Base-by-base conservation (phyloP, 257 asterid genomes). In the Lithospermum erythrorhizon region DNA sequence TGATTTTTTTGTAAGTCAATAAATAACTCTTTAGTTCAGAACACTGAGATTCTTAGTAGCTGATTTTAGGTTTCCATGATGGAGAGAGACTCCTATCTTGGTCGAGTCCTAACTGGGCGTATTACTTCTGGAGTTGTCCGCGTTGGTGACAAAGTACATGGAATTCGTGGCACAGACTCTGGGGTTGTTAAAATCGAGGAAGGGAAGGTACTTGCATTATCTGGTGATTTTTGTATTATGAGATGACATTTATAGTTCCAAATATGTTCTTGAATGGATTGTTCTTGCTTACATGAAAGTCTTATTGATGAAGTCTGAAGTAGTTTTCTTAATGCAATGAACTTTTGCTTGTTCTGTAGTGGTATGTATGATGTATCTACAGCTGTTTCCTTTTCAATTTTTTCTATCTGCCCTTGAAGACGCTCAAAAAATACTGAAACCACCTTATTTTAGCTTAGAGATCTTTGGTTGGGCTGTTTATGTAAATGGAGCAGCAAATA, bases 21-120 rank as follows among this genome's bases (percentile, higher is more conserved):
- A n/a, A n/a, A n/a, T n/a, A n/a, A 11, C 49, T 41, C 18, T 35
- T 35, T 35, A 35, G 45, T 35, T 35, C 45, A 7, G 45, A 5
- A 35, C 45, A 35, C 1, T 35, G 45, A 35, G 76, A 71, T 71
- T 65, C 75, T 71, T 79, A 84, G 77, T 73, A 79, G 84, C 75
- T 81, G 60, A 68, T 86, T 81, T 74, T 85, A 93, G 98, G 98
- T 93, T 73, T 93, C 98, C 55, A 93, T 93, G 98, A 93, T 93
- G 98, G 98, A 93, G 75, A 79, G 78, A 70, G 98, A 93, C 75
- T 85, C 87, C 68, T 93, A 78, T 79, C 87, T 93, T 73, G 98
- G 98, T 16, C 82, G 98, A 61, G 87, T 89, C 68, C 76, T 93
- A 73, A 93, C 98, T 41, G 98, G 98, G 25, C 97, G 98, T 66